Conservation (phyloP, 2,329 filamentous ascomycete species). For the Mariannaea elegans region DNA sequence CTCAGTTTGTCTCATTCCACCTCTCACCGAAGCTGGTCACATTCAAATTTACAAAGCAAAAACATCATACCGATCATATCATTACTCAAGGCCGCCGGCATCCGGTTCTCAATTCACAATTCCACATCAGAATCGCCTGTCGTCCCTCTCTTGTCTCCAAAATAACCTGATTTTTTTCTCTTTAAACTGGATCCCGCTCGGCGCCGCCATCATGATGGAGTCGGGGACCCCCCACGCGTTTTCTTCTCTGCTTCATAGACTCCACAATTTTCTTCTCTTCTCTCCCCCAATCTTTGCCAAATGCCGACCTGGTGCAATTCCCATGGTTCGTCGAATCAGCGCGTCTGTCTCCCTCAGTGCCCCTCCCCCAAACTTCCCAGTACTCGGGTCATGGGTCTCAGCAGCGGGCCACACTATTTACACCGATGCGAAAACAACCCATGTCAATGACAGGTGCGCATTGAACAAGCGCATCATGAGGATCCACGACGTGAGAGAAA, state of each 20-base stretch:
- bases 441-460: conserved; percentile 3
- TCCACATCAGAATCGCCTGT: not conserved
- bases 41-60: not conserved
- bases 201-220: not conserved
- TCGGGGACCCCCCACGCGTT: conserved; percentile 17
- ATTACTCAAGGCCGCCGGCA: not conserved
- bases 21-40: not conserved
- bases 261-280: conserved; percentile 28
- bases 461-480: not conserved
- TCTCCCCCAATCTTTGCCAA: conserved; percentile 26
- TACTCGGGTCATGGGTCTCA: not conserved
- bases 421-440: not conserved
- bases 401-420: not conserved
- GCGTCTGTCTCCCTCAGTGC: not conserved
- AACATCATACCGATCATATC: not conserved
- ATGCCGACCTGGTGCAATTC: not conserved
- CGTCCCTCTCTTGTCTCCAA: not conserved
- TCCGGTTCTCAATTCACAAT: not conserved
- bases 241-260: not conserved
- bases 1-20: no score
- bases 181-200: not conserved
- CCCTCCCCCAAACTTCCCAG: conserved; percentile 25
- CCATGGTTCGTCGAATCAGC: not conserved
- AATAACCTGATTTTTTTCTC: not conserved
- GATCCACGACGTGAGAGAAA: not conserved